Conservation (phyloP, 331 rosid species). For the Malus hybrid region DNA sequence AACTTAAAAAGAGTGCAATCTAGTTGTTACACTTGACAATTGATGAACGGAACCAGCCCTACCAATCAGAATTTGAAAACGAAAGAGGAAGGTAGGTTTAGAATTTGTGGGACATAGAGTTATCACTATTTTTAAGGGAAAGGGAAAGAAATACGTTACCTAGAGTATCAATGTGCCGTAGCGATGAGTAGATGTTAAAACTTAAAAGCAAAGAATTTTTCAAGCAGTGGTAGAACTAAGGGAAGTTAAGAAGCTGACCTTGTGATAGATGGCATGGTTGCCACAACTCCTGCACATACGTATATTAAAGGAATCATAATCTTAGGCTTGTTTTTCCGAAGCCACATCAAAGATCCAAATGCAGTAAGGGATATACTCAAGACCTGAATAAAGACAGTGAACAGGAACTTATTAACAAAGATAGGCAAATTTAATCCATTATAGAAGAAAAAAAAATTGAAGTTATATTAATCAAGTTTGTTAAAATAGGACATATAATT, state of each 20-base stretch:
- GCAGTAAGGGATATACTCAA: constrained; percentile 93
- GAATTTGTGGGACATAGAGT: neutral
- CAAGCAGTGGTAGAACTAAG: neutral
- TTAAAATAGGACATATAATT: too few species aligned
- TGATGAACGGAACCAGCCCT: neutral
- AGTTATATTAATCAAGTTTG: neutral
- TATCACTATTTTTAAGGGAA: neutral
- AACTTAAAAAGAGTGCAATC: neutral
- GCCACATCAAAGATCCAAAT: constrained; percentile 96
- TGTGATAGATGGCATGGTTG: constrained; percentile 97
- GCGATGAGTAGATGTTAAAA: neutral
- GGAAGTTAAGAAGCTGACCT: constrained; percentile 40
- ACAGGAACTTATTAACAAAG: constrained; percentile 6
- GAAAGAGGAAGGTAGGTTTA: neutral
- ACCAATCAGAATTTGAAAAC: neutral
- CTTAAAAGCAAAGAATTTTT: neutral
- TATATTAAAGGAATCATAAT: constrained; percentile 83
- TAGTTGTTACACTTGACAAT: neutral
- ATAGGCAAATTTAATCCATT: neutral
- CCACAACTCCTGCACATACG: constrained; percentile 60
- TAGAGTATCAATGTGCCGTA: neutral
- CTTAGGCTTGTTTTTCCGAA: constrained; percentile 90
- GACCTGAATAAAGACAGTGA: constrained; percentile 42
- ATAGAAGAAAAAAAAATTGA: neutral
- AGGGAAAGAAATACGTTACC: neutral